phyloP scores from a whole-genome alignment of 2,329 filamentous ascomycete species.

The Clarireedia hainanense region DNA sequence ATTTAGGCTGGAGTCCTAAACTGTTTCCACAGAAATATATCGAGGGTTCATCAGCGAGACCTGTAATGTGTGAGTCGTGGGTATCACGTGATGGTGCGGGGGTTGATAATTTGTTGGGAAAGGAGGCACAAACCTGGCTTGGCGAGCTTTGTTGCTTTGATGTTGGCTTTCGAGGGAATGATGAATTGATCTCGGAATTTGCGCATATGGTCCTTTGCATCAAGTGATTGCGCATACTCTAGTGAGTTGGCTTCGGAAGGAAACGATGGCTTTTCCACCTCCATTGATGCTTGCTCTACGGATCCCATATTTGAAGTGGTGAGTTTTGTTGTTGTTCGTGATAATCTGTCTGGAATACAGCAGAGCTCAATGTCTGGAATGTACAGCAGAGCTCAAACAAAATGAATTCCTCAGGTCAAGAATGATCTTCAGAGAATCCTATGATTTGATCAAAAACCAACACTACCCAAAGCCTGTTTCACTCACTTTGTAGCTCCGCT shows the following conservation, averaged over 20 bases:
- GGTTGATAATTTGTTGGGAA: conserved; percentile 13
- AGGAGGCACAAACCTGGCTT: conserved; percentile 5
- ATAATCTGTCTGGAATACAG: no score
- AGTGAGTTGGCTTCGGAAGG: conserved; percentile 36
- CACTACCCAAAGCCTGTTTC: not conserved
- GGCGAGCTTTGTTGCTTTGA: conserved; percentile 50
- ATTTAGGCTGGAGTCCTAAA: conserved; percentile 72
- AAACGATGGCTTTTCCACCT: conserved; percentile 33
- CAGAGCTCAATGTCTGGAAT: no score
- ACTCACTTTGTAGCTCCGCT: conserved; percentile 2
- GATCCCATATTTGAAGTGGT: conserved; percentile 20
- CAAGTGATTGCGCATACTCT: conserved; percentile 46
- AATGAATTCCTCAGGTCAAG: not conserved
- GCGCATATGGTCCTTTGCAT: conserved; percentile 52
- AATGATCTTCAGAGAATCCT: not conserved
- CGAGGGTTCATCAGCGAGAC: conserved; percentile 33
- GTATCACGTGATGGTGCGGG: not conserved
- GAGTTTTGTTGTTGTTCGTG: not conserved
- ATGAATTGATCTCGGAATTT: conserved; percentile 64
- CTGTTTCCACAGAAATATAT: conserved; percentile 91
- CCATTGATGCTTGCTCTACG: conserved; percentile 9
- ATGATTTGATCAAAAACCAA: not conserved
- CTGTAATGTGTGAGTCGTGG: not conserved
- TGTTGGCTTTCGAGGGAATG: conserved; percentile 65
- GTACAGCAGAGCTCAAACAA: no score